Evolutionary conservation across 495 filamentous ascomycete species (phyloP).

Genomic region (Talaromyces wortmannii): DNA sequence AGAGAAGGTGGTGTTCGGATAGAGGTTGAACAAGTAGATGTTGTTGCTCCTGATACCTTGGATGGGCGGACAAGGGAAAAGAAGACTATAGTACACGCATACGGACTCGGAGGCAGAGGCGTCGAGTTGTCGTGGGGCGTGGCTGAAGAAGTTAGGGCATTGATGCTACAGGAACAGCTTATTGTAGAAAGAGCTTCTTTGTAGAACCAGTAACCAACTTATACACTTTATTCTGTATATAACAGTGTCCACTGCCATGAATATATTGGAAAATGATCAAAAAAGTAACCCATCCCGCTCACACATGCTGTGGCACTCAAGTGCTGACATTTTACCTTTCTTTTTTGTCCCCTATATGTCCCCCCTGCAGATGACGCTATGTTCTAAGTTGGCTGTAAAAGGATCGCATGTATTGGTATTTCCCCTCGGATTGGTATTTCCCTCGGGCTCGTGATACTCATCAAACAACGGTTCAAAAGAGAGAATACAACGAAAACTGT

Average conservation of each 20-base stretch:
- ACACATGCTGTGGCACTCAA: background rate
- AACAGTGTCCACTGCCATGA: no score
- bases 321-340: background rate
- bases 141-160: conserved; percentile 24
- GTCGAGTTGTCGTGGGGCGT: conserved; percentile 40
- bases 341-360: background rate
- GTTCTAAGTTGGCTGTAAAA: background rate
- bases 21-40: conserved; percentile 20
- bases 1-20: conserved; percentile 37
- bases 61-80: background rate
- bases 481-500: background rate
- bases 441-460: background rate
- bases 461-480: background rate
- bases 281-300: background rate
- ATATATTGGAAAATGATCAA: background rate
- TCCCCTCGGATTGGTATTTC: background rate
- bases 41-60: background rate
- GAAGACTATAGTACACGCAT: conserved; percentile 50
- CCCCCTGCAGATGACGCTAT: background rate
- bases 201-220: background rate
- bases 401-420: background rate
- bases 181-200: background rate
- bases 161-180: conserved; percentile 12
- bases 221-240: background rate
- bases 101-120: conserved; percentile 56